A percentile compares a stretch with the other conserved stretches of the same genome.
phyloP scores from a whole-genome alignment of 2,329 filamentous ascomycete genomes.

The Torrubiellomyces zombiae region DNA sequence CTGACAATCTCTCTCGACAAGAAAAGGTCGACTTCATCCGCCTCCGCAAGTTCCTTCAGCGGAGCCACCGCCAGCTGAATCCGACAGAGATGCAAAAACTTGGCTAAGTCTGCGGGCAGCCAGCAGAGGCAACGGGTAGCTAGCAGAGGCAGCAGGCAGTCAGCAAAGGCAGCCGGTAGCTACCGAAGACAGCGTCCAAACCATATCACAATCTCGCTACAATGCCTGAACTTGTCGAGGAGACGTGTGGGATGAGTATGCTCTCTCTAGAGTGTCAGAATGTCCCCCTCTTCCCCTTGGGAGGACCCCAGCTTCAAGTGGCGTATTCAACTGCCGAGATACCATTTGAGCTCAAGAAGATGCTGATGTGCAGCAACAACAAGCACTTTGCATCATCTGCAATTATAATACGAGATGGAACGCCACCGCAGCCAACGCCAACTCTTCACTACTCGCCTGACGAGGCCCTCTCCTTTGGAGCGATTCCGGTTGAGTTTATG shows the following conservation, averaged over 20 bases:
- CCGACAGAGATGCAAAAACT: constrained; percentile 23
- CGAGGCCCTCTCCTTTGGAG: constrained; percentile 28
- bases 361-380: constrained; percentile 44
- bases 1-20: constrained; percentile 19
- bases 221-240: constrained; percentile 33
- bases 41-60: constrained; percentile 26
- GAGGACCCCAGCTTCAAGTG: constrained; percentile 34
- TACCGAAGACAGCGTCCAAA: constrained; percentile 38
- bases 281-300: constrained; percentile 42
- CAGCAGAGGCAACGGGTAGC: constrained; percentile 26
- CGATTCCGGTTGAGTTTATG: constrained; percentile 38
- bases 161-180: constrained; percentile 19
- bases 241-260: constrained; percentile 39
- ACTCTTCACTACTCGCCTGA: constrained; percentile 42
- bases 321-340: constrained; percentile 37
- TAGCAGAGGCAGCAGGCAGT: constrained; percentile 21
- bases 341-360: constrained; percentile 36
- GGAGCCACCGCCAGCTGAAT: constrained; percentile 19
- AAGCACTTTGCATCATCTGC: constrained; percentile 39
- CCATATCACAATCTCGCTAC: constrained; percentile 38
- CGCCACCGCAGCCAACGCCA: constrained; percentile 30
- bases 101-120: constrained; percentile 27
- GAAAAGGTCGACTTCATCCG: constrained; percentile 32
- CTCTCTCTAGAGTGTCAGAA: constrained; percentile 35
- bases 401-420: constrained; percentile 29